Evolutionary conservation across 257 asterid species (phyloP).

Genomic region (Orobanche coerulescens): DNA sequence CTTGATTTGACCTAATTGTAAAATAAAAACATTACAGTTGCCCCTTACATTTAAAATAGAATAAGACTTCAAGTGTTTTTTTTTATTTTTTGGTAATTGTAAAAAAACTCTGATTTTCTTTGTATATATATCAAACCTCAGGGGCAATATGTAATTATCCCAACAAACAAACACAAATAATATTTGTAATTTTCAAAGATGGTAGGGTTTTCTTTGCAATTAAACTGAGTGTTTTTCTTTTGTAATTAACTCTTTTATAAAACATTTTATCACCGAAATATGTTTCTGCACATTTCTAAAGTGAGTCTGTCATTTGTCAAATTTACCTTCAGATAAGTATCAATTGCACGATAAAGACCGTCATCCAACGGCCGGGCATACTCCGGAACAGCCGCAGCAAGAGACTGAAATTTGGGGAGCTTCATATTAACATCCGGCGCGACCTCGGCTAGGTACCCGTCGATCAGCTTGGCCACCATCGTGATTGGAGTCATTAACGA

Average conservation of each 20-base stretch:
- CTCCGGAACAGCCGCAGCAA: constrained; percentile 87
- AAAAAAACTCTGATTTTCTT: no score
- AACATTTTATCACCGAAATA: neutral
- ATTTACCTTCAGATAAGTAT: constrained; percentile 82
- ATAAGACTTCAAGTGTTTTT: no score
- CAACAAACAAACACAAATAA: neutral
- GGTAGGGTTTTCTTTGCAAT: neutral
- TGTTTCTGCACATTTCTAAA: neutral
- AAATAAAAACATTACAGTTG: no score
- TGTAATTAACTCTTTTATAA: neutral
- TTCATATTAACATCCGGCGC: constrained; percentile 90
- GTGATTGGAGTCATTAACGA: constrained; percentile 87
- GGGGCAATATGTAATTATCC: neutral
- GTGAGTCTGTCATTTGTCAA: neutral
- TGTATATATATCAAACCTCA: no score
- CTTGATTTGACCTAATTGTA: neutral
- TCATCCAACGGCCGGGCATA: constrained; percentile 92
- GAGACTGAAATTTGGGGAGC: constrained; percentile 77
- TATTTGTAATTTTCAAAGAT: neutral
- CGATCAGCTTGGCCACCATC: constrained; percentile 82
- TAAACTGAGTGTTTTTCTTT: neutral
- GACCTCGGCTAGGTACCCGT: constrained; percentile 91
- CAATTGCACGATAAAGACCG: constrained; percentile 93
- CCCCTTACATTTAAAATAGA: no score
- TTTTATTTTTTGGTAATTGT: no score